Base-by-base conservation (phyloP, 805 yeast species). In the Sugiyamaella boreocaroliniensis region DNA sequence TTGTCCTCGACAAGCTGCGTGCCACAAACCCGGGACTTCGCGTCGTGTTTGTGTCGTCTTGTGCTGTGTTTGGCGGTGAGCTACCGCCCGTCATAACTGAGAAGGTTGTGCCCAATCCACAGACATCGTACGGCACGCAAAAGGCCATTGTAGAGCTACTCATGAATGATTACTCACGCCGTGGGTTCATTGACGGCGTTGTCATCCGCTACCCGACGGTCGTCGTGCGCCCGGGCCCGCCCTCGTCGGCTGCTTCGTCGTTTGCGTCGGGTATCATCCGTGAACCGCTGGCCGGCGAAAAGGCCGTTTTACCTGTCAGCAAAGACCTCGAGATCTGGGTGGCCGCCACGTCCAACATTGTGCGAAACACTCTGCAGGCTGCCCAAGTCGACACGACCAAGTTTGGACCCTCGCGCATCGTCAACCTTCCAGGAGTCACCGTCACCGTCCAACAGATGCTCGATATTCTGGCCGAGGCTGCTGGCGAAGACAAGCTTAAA, bases 111-210 rank as follows among this genome's bases (percentile, higher is more conserved):
- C 54, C 61, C 15, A 59, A 55, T 29, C 64, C 64, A 14, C 61
- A 58, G 48, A 58, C 62, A 14, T 60, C 64, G 14, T 61, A 61
- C 43, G 64, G 64, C 14, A 57, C 61, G n/a, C 59, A 61, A 48
- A 61, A 61, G 52, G 47, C 53, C 29, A 55, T 61, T 43, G 53
- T 58, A 50, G 64, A 61, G 49, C 26, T 41, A 16, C 51, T 61
- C 15, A 41, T 61, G 37, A 56, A 58, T 46, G 64, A 61, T 42
- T 60, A 61, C 49, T 51, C 61, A 9, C 55, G 64, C 26, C 50
- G 61, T n/a, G 58, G 58, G 29, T 60, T 50, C 41, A 46, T 61
- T 47, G 63, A 61, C 40, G 64, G 63, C 9, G 43, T 52, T 9
- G 50, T 53, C 16, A 37, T 55, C 12, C 52, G 58, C 6, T 55